phyloP scores from a whole-genome alignment of 495 filamentous ascomycete genomes.

The Aspergillus ellipticus region DNA sequence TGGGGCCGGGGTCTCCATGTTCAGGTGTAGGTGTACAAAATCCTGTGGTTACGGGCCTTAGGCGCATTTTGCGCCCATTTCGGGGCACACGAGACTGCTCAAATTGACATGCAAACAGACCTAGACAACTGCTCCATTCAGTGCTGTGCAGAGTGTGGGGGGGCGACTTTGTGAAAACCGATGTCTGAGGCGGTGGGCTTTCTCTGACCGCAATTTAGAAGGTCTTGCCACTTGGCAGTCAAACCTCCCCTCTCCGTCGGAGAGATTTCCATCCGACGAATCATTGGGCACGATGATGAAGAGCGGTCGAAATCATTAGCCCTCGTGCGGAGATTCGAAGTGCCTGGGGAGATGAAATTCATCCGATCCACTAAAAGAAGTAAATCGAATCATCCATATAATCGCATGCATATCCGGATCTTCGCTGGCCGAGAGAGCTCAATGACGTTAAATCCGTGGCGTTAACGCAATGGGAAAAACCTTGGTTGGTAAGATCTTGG shows the following conservation, averaged over 20 bases:
- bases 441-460: no score
- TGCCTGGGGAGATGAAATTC: not conserved
- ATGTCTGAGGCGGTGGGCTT: constrained; percentile 7
- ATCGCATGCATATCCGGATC: constrained; percentile 5
- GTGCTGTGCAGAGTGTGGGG: not conserved
- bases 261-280: constrained; percentile 1
- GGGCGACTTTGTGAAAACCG: not conserved
- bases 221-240: constrained; percentile 8
- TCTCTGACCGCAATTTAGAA: constrained; percentile 11
- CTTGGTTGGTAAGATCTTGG: no score
- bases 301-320: not conserved
- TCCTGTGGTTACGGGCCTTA: constrained; percentile 1
- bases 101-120: not conserved
- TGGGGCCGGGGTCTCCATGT: not conserved
- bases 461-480: no score
- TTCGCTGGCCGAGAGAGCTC: not conserved
- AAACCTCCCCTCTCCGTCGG: not conserved
- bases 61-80: constrained; percentile 4
- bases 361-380: not conserved
- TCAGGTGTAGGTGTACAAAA: not conserved
- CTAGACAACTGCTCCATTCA: not conserved
- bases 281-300: not conserved
- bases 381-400: not conserved
- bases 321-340: not conserved
- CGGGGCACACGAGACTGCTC: not conserved